Conservation (phyloP, 1,139 yeast genomes). For the Waltiozyma solani region DNA sequence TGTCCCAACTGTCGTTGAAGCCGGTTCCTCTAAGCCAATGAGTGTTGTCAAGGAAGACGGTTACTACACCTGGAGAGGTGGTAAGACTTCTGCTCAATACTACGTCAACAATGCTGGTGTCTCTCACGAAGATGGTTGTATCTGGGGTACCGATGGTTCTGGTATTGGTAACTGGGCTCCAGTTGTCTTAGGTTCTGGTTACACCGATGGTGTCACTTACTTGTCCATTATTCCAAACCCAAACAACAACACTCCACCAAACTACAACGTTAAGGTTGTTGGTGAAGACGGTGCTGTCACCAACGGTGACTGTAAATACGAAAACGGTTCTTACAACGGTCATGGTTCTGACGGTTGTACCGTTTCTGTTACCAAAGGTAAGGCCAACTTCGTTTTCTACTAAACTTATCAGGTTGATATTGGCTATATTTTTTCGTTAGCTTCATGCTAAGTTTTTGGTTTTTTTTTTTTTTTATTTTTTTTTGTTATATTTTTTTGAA, state of each 20-base stretch:
- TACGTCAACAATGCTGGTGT: constrained; percentile 97
- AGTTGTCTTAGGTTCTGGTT: constrained; percentile 88
- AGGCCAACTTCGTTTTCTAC: constrained; percentile 41
- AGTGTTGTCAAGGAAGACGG: constrained; percentile 69
- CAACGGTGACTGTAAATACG: constrained; percentile 73
- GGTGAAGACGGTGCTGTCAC: constrained; percentile 56
- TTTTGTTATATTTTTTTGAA: too few species aligned
- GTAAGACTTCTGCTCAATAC: constrained; percentile 86
- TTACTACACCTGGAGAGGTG: constrained; percentile 79
- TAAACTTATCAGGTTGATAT: too few species aligned
- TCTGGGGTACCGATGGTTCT: constrained; percentile 78
- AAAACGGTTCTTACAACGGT: constrained; percentile 63
- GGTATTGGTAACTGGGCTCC: constrained; percentile 99
- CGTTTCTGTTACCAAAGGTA: constrained; percentile 75
- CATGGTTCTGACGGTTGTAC: constrained; percentile 75
- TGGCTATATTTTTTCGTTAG: too few species aligned
- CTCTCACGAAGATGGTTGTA: constrained; percentile 77
- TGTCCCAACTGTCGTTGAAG: constrained; percentile 73
- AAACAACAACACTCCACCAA: constrained; percentile 67
- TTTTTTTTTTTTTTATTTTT: too few species aligned
- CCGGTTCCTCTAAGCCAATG: constrained; percentile 56
- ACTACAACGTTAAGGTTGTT: constrained; percentile 80
- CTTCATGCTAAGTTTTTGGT: too few species aligned
- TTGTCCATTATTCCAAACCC: constrained; percentile 94
- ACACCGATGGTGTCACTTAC: constrained; percentile 69